phyloP scores from a whole-genome alignment of 2,329 filamentous ascomycete genomes.

The Colletotrichum orchidophilum region DNA sequence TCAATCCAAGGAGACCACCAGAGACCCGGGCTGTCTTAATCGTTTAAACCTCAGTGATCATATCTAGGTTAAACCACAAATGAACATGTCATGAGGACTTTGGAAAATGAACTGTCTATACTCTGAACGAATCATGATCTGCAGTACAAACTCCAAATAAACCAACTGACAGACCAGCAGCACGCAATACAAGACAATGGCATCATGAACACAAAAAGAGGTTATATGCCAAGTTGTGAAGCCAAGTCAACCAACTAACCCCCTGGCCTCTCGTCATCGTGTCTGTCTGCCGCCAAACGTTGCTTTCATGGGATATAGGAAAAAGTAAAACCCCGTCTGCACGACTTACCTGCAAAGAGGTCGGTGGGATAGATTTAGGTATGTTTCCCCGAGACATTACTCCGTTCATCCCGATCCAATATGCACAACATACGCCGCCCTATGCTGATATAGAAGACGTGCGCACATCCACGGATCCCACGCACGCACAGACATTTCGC shows the following conservation, averaged over 20 bases:
- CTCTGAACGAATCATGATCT: slow-evolving; percentile 11
- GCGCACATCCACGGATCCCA: slow-evolving; percentile 10
- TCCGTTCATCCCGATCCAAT: slow-evolving; percentile 21
- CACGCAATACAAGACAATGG: background rate
- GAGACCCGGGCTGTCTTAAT: too few relatives aligned
- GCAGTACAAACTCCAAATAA: background rate
- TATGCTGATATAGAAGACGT: slow-evolving; percentile 28
- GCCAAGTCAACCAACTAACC: slow-evolving; percentile 3
- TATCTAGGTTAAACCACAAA: background rate
- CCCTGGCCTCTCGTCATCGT: background rate
- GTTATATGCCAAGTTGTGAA: slow-evolving; percentile 17
- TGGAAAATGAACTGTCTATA: slow-evolving; percentile 13
- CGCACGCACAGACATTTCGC: background rate
- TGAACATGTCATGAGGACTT: background rate
- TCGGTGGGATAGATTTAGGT: background rate
- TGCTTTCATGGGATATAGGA: background rate
- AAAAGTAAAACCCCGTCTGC: background rate
- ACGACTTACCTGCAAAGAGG: background rate
- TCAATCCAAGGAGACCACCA: background rate
- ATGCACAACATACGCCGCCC: slow-evolving; percentile 31
- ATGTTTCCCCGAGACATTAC: slow-evolving; percentile 3
- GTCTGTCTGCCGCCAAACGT: background rate
- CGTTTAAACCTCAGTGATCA: too few relatives aligned
- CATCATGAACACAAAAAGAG: background rate
- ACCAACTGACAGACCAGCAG: background rate